A percentile compares a stretch with the other conserved stretches of the same genome.
Conservation (phyloP, 768 basidiomycete species). For the Tylopilus plumbeoviolaceoides region DNA sequence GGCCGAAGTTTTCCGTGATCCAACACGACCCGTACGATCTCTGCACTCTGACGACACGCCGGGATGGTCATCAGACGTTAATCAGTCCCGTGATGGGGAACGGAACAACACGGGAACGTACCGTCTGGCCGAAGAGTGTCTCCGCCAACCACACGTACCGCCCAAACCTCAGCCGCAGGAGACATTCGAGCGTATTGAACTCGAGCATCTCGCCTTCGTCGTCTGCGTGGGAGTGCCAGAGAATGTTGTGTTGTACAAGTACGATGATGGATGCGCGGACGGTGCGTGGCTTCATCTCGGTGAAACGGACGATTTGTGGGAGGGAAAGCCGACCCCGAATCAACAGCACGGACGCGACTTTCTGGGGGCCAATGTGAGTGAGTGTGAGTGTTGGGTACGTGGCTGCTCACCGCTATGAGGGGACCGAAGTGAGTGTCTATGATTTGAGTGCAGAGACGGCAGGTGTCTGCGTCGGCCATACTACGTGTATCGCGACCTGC, state of each 20-base stretch:
- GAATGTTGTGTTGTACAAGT: slow-evolving; percentile 86
- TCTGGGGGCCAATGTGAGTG: slow-evolving; percentile 39
- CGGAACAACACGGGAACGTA: slow-evolving; percentile 34
- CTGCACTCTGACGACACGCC: slow-evolving; percentile 57
- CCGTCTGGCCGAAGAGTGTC: slow-evolving; percentile 64
- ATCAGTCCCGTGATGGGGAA: neutral
- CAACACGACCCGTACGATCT: slow-evolving; percentile 71
- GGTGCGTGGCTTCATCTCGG: slow-evolving; percentile 61
- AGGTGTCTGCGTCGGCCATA: slow-evolving; percentile 66
- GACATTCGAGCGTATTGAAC: slow-evolving; percentile 78
- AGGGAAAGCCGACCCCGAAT: slow-evolving; percentile 79
- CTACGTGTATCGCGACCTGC: no score
- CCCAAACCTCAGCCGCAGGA: slow-evolving; percentile 79
- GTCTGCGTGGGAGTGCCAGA: slow-evolving; percentile 76
- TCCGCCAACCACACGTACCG: slow-evolving; percentile 74
- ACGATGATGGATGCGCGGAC: slow-evolving; percentile 69
- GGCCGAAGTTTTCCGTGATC: slow-evolving; percentile 84
- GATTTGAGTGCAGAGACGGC: slow-evolving; percentile 58
- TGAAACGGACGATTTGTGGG: slow-evolving; percentile 62
- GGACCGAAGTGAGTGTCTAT: slow-evolving; percentile 63
- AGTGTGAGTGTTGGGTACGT: neutral
- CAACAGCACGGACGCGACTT: slow-evolving; percentile 69
- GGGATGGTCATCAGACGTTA: no score
- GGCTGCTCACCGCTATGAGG: slow-evolving; percentile 53
- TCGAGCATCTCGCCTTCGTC: slow-evolving; percentile 78